Conservation (phyloP, 495 filamentous ascomycete species). For the Aspergillus heteromorphus region DNA sequence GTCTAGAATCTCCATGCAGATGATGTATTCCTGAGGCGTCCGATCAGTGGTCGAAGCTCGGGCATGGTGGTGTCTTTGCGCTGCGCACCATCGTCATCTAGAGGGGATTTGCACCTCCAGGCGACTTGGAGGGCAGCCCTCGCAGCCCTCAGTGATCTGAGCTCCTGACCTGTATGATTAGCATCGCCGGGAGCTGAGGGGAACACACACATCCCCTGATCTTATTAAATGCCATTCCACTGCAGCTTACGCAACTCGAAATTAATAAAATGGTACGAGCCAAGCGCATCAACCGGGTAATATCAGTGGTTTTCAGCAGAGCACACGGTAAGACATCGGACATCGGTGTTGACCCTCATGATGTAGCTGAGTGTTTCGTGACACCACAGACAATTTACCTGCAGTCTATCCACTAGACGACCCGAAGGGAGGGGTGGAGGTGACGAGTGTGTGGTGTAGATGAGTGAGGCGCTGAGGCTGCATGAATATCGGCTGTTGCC, state of each 20-base stretch:
- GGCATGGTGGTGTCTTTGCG: neutral
- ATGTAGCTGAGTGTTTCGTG: conserved; percentile 10
- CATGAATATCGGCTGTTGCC: neutral
- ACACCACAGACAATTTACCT: conserved; percentile 5
- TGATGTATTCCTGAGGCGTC: neutral
- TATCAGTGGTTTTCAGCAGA: neutral
- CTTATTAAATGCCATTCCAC: neutral
- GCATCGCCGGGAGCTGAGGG: neutral
- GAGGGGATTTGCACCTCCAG: neutral
- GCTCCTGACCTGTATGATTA: neutral
- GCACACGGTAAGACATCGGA: neutral
- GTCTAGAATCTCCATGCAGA: conserved; percentile 6
- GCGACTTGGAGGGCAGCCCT: neutral
- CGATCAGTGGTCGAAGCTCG: neutral
- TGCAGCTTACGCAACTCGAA: neutral
- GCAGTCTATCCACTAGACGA: neutral
- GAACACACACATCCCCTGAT: neutral
- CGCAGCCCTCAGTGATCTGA: neutral
- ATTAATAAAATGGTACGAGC: conserved; percentile 1
- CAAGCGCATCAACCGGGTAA: neutral
- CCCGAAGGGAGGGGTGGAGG: conserved; percentile 3
- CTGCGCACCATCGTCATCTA: neutral
- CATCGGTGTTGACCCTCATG: neutral
- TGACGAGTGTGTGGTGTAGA: neutral
- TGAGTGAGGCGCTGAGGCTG: neutral